Conservation (phyloP, 2,329 filamentous ascomycete genomes). For the Tricladium varicosporioides region DNA sequence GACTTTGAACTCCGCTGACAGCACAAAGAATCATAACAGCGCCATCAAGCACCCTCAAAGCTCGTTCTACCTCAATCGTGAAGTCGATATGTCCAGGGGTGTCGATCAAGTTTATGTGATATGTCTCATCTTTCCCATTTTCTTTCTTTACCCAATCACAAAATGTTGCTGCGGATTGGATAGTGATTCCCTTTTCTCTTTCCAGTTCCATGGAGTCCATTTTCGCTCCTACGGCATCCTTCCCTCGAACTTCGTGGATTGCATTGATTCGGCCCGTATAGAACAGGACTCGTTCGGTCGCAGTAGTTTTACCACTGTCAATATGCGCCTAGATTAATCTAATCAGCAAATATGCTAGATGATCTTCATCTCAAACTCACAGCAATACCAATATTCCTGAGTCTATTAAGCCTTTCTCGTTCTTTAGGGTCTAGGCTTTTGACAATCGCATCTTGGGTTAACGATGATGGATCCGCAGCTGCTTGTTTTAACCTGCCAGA, state of each 20-base stretch:
- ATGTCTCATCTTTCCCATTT: slow-evolving; percentile 80
- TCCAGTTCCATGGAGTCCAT: slow-evolving; percentile 99
- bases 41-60: slow-evolving; percentile 89
- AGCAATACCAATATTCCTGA: slow-evolving; percentile 97
- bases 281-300: slow-evolving; percentile 93
- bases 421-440: slow-evolving; percentile 58
- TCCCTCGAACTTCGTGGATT: slow-evolving; percentile 94
- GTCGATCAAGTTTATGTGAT: slow-evolving; percentile 98
- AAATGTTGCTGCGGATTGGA: slow-evolving; percentile 96
- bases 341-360: slow-evolving; percentile 3
- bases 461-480: slow-evolving; percentile 24
- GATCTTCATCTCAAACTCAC: slow-evolving; percentile 46
- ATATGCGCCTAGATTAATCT: slow-evolving; percentile 73
- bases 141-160: slow-evolving; percentile 93
- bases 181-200: slow-evolving; percentile 97
- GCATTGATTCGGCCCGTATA: slow-evolving; percentile 96
- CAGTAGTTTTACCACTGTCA: slow-evolving; percentile 97
- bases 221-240: slow-evolving; percentile 93
- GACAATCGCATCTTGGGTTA: slow-evolving; percentile 30
- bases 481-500: slow-evolving; percentile 31
- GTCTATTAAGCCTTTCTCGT: slow-evolving; percentile 70
- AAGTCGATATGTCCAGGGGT: slow-evolving; percentile 99
- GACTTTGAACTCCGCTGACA: slow-evolving; percentile 93
- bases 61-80: slow-evolving; percentile 96
- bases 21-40: slow-evolving; percentile 98